Conservation (phyloP, 2,329 filamentous ascomycete genomes). For the Claviceps arundinis region DNA sequence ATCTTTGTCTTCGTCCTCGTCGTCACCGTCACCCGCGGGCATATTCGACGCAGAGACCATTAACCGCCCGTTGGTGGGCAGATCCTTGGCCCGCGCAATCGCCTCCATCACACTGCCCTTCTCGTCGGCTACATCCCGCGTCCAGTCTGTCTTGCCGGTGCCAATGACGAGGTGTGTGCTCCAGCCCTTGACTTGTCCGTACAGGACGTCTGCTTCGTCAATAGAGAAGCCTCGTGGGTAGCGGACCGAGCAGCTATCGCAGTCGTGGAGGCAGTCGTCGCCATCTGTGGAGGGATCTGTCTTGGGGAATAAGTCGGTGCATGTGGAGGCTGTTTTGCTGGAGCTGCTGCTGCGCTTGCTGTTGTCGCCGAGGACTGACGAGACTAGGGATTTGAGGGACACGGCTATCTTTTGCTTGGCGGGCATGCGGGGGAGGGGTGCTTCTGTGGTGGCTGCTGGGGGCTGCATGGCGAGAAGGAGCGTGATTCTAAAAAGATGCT, state of each 20-base stretch:
- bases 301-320: conserved; percentile 52
- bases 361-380: conserved; percentile 17
- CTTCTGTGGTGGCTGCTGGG: not conserved
- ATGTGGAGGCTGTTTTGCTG: conserved; percentile 12
- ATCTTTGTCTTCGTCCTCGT: not conserved
- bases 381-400: conserved; percentile 21
- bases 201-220: conserved; percentile 65
- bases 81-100: conserved; percentile 37
- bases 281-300: conserved; percentile 69
- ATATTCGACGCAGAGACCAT: conserved; percentile 93
- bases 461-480: not conserved
- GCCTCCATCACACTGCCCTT: conserved; percentile 75
- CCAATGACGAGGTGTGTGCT: conserved; percentile 81
- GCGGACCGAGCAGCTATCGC: conserved; percentile 62
- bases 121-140: conserved; percentile 77
- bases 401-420: conserved; percentile 29
- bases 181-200: conserved; percentile 78
- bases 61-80: conserved; percentile 57
- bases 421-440: conserved; percentile 11
- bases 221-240: conserved; percentile 64
- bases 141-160: conserved; percentile 95
- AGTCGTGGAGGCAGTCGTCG: conserved; percentile 81
- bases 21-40: conserved; percentile 28
- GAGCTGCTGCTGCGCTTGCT: conserved; percentile 8
- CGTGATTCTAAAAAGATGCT: no score